Conservation (phyloP, 768 basidiomycete species). For the Cantharellus anzutake region DNA sequence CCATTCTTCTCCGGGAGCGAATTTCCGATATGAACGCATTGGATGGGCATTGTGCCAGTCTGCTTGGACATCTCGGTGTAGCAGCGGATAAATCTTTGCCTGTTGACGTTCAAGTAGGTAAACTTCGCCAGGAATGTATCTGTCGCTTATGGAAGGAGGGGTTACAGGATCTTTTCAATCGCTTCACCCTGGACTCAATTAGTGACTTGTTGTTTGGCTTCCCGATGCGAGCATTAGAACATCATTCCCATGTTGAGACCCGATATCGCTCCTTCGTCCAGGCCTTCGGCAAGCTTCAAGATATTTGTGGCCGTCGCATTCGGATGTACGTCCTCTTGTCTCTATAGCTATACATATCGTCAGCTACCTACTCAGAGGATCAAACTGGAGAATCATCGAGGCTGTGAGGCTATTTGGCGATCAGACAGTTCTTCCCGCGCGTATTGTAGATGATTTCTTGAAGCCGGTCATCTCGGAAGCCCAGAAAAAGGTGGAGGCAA, state of each 20-base stretch:
- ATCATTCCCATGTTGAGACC: too few species aligned
- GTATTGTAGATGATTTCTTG: conserved; percentile 26
- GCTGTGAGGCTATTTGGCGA: conserved; percentile 17
- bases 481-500: conserved; percentile 27
- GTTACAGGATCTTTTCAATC: conserved; percentile 40
- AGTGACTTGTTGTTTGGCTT: conserved; percentile 57
- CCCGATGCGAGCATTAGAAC: too few species aligned
- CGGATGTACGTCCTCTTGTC: conserved; percentile 9
- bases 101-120: too few species aligned
- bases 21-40: conserved; percentile 52
- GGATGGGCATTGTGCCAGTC: conserved; percentile 24
- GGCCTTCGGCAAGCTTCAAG: conserved; percentile 24
- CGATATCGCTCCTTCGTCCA: conserved; percentile 24
- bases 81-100: conserved; percentile 10
- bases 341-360: not conserved
- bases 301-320: conserved; percentile 19
- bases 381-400: conserved; percentile 26
- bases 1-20: conserved; percentile 63
- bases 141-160: too few species aligned
- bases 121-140: too few species aligned
- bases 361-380: conserved; percentile 11
- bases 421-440: conserved; percentile 19
- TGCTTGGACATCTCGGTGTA: too few species aligned
- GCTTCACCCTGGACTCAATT: conserved; percentile 52
- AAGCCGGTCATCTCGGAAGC: conserved; percentile 34